Percentiles rank a stretch among this genome's conserved stretches.
Conservation (phyloP, 768 basidiomycete species). For the Lenzites betulinus region DNA sequence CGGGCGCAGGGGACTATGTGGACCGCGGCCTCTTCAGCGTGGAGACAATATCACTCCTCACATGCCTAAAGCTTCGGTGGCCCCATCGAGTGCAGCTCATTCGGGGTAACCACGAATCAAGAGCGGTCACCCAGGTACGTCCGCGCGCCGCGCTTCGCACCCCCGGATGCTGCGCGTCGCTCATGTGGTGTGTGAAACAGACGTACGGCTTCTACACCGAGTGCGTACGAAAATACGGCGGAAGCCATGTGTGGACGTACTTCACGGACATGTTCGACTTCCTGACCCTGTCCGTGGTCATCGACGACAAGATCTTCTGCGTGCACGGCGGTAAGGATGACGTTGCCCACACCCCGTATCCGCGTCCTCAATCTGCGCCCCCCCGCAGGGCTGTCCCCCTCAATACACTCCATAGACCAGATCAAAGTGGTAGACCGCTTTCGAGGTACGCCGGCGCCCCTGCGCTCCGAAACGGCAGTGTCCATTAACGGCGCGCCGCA, state of each 20-base stretch:
- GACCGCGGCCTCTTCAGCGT: conserved; percentile 97
- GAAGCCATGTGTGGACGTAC: conserved; percentile 96
- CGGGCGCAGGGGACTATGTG: conserved; percentile 87
- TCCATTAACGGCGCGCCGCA: conserved; percentile 36
- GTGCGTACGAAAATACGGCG: conserved; percentile 96
- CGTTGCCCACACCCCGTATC: background rate
- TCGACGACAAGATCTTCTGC: conserved; percentile 99
- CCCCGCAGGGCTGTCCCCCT: conserved; percentile 84
- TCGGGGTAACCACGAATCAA: conserved; percentile 95
- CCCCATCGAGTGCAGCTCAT: conserved; percentile 97
- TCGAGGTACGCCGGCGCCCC: conserved; percentile 59
- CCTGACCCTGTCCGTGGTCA: conserved; percentile 94
- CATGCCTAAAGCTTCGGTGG: conserved; percentile 95
- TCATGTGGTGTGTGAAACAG: conserved; percentile 47
- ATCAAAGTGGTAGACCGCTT: conserved; percentile 99
- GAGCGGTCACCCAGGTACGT: conserved; percentile 96
- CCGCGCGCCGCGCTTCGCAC: background rate
- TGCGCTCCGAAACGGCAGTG: conserved; percentile 9
- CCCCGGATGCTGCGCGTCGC: conserved; percentile 22
- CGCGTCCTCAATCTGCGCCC: conserved; percentile 4
- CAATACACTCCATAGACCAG: conserved; percentile 98
- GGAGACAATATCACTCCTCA: conserved; percentile 96
- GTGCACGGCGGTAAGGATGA: conserved; percentile 85
- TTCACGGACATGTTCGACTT: conserved; percentile 99
- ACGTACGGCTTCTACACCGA: conserved; percentile 99